Evolutionary conservation across 169 alveolate genomes (phyloP).

Genomic region (Babesia ovis): DNA sequence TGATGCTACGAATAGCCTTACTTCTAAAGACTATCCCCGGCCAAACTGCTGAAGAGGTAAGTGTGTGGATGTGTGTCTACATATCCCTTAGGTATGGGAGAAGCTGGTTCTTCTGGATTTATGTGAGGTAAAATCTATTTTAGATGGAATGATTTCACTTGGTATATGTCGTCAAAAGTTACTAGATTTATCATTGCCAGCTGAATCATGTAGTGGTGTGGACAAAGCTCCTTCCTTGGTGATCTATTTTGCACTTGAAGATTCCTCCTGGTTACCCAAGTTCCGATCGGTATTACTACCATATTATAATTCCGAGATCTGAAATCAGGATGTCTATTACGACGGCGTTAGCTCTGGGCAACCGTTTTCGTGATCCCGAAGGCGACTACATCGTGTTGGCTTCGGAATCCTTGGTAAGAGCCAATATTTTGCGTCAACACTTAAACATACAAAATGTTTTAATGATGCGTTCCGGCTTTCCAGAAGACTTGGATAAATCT

Average conservation of each 20-base stretch:
- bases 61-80: constrained; percentile 13
- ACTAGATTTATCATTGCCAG: background rate
- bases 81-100: constrained; percentile 56
- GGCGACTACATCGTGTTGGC: constrained; percentile 63
- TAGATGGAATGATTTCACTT: constrained; percentile 21
- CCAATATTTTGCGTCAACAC: constrained; percentile 31
- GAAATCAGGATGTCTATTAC: background rate
- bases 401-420: constrained; percentile 34
- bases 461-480: constrained; percentile 68
- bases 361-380: constrained; percentile 44
- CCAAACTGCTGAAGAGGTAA: constrained; percentile 49
- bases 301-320: background rate
- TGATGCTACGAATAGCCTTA: constrained; percentile 32
- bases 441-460: constrained; percentile 31
- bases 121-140: constrained; percentile 54
- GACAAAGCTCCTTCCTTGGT: background rate
- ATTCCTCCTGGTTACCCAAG: constrained; percentile 20
- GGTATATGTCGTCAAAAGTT: constrained; percentile 8
- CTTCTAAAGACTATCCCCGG: constrained; percentile 53
- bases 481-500: constrained; percentile 71
- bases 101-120: constrained; percentile 57
- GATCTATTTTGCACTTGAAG: constrained; percentile 31
- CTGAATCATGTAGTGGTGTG: background rate
- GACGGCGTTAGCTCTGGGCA: constrained; percentile 41
- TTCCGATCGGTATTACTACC: constrained; percentile 31